Conservation (phyloP, 2,329 filamentous ascomycete species). For the Phaeoacremonium minimum region DNA sequence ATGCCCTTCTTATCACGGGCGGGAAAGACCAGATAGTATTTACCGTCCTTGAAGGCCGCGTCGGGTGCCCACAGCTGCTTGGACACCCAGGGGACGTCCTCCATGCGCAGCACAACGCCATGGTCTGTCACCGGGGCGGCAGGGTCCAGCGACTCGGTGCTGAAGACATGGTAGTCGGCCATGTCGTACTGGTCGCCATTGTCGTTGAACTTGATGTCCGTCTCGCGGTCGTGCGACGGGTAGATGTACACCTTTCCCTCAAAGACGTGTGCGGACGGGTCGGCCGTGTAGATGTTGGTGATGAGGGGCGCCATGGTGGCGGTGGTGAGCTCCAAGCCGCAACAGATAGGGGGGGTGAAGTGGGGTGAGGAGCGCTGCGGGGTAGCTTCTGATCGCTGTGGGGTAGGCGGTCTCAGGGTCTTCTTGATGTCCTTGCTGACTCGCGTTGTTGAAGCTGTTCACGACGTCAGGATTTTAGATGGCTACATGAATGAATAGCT, state of each 20-base stretch:
- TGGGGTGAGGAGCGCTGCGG: too few species aligned
- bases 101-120: constrained; percentile 60
- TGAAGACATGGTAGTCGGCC: constrained; percentile 79
- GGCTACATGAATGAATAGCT: too few species aligned
- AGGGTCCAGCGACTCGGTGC: constrained; percentile 43
- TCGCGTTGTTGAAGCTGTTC: too few species aligned
- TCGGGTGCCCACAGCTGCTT: constrained; percentile 82
- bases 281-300: constrained; percentile 72
- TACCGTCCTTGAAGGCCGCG: constrained; percentile 61
- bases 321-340: too few species aligned
- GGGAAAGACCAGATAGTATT: constrained; percentile 76
- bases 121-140: constrained; percentile 65
- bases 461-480: too few species aligned
- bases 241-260: constrained; percentile 73
- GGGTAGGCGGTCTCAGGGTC: too few species aligned
- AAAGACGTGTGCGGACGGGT: constrained; percentile 78
- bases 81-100: constrained; percentile 70
- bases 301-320: constrained; percentile 56
- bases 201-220: constrained; percentile 71
- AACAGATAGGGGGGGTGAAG: too few species aligned
- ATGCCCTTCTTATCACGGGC: constrained; percentile 65
- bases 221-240: constrained; percentile 75
- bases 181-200: constrained; percentile 85
- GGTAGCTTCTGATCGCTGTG: too few species aligned
- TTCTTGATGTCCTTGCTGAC: too few species aligned